Evolutionary conservation across 129 eudicot species (phyloP), one percentile per base, ranked within the genome.

Genomic region (Flaveria bidentis): DNA sequence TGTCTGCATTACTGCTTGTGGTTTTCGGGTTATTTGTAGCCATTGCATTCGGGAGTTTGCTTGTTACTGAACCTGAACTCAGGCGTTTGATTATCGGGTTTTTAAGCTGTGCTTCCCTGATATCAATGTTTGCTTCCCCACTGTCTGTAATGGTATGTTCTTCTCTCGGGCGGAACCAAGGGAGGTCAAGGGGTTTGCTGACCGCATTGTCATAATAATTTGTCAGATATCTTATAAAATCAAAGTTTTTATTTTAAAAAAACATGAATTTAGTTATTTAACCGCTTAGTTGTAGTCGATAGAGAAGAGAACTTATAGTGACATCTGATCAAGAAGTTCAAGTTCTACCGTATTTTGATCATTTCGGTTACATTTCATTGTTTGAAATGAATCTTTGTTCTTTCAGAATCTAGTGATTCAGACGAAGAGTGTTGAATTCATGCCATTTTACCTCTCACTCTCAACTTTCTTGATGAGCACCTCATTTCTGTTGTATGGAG

Each of bases 91-190:
- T 86, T n/a, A 75, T 89, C 65, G 98, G 98, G 62, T 88, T 81
- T 77, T 78, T 92, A 70, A 86, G 94, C 56, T 82, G 90, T 51
- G 91, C 85, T 79, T 83, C 96, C 42, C 94, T 92, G 74, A 82
- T 92, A 67, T 92, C 96, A 25, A 92, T 92, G 98, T 90, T 92
- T 79, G 98, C 92, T 65, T 92, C 98, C 50, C 98, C 98, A 0
- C 69, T 92, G 84, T 78, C 88, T 36, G 85, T 92, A 84, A 91
- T 91, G 58, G 97, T 91, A 91, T 11, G 93, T 74, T 47, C 41
- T 36, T 36, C 41, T 5, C 41, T 33, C 1, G 41, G 41, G 41
- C 41, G 6, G 41, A 36, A 36, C 41, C 41, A 36, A 36, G 41
- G 41, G 7, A 36, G 41, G 41, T 36, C 41, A 36, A 36, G 41